These are phyloP conservation scores for Erysimum cheiri DNA, from an alignment of 441 rosid species.

Conservation along the genomic window DNA sequence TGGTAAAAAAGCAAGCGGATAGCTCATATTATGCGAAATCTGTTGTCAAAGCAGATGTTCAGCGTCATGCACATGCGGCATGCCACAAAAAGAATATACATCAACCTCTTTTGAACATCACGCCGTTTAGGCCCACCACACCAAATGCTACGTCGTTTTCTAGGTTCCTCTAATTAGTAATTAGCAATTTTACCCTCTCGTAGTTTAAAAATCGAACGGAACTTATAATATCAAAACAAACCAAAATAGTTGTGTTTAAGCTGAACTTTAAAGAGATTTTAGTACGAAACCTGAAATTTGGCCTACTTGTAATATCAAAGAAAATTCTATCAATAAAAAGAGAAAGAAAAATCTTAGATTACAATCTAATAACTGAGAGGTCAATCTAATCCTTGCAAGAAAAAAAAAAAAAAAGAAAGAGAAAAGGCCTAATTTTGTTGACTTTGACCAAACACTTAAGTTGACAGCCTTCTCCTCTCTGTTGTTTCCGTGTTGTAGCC, in stretches of 20 bases:
- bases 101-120: slow-evolving; percentile 10
- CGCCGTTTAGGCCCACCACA: slow-evolving; percentile 7
- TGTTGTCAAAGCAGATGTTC: slow-evolving; percentile 32
- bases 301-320: background rate
- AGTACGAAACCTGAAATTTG: background rate
- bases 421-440: slow-evolving; percentile 1
- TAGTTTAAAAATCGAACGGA: no score
- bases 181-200: no score
- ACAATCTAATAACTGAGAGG: no score
- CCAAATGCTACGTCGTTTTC: slow-evolving; percentile 4
- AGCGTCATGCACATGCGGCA: slow-evolving; percentile 32
- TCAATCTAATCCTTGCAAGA: background rate
- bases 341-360: no score
- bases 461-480: slow-evolving; percentile 42
- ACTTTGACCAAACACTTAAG: slow-evolving; percentile 34
- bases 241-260: no score
- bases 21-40: slow-evolving; percentile 14
- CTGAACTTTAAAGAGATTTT: no score
- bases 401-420: no score
- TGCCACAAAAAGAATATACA: background rate
- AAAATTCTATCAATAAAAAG: no score
- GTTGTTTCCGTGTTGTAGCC: slow-evolving; percentile 46
- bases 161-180: background rate
- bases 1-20: slow-evolving; percentile 22
- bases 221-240: no score